Evolutionary conservation across 2,329 filamentous ascomycete species (phyloP), one percentile per base, ranked within the genome.

Genomic region (Sphaerulina populicola): DNA sequence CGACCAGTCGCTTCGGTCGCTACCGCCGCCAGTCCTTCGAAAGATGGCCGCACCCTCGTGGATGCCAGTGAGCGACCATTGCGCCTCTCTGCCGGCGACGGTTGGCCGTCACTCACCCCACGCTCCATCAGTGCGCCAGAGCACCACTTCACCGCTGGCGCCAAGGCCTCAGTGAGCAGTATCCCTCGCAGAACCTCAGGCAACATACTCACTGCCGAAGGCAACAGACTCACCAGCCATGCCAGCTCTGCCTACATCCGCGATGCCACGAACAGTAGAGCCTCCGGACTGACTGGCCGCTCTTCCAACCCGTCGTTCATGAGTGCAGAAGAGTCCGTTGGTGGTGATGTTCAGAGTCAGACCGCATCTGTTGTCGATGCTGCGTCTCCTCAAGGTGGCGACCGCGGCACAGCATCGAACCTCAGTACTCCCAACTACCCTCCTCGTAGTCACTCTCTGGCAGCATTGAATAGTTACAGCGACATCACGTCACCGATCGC

Each of bases 11-110:
- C 60, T 21, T 64, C 67, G 11, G 29, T 70, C 4, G 47, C 62
- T 8, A 57, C 65, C 33, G 56, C 59, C 2, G 43, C 57, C 15
- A 69, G 65, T 45, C 69, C 69, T 3, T 60, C 57, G 6, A 70
- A 68, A 53, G 62, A 67, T 30, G 61, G 63, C 27, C 66, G 68
- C 12, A 68, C 66, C 2, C 61, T 73, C 15, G 54, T 73, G 5
- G 71, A 72, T 49, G 70, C 70, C 11, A 63, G 63, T 21, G 67
- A 70, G 47, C 54, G 54, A 43, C 64, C 62, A 38, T 51, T 65
- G 6, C 56, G 54, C 31, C 21, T 57, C 12, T 51, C 45, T 2
- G 30, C 53, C 5, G 54, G 38, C 11, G 55, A 49, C 38, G 60
- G 59, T 11, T 63, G 58, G 57, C 58, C 61, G 11, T 47, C 60